Conservation (phyloP, 2,329 filamentous ascomycete genomes). For the Aspergillus sp. region DNA sequence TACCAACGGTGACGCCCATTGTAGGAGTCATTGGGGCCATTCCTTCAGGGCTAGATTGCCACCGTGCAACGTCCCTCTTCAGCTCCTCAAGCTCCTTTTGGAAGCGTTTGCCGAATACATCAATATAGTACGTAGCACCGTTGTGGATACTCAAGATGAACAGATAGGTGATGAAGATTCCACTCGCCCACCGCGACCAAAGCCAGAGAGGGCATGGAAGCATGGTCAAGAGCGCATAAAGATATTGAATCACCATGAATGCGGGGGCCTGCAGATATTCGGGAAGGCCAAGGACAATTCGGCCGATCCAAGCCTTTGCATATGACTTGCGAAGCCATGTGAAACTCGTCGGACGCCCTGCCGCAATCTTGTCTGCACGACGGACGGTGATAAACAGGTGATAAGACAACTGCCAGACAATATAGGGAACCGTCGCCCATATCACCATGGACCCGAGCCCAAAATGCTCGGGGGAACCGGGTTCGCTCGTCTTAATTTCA, state of each 20-base stretch:
- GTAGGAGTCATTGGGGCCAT: slow-evolving; percentile 30
- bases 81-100: slow-evolving; percentile 92
- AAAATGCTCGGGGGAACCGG: slow-evolving; percentile 77
- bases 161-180: slow-evolving; percentile 73
- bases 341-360: slow-evolving; percentile 91
- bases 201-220: slow-evolving; percentile 95
- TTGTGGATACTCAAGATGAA: slow-evolving; percentile 97
- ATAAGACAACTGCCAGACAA: slow-evolving; percentile 88
- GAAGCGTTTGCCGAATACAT: slow-evolving; percentile 94
- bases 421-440: slow-evolving; percentile 92
- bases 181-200: slow-evolving; percentile 77
- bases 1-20: slow-evolving; percentile 22
- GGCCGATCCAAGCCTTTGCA: slow-evolving; percentile 84
- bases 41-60: slow-evolving; percentile 59
- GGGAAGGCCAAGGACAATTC: slow-evolving; percentile 77
- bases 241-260: slow-evolving; percentile 96
- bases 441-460: slow-evolving; percentile 79
- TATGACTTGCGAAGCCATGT: slow-evolving; percentile 95
- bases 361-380: slow-evolving; percentile 91
- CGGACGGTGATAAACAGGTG: slow-evolving; percentile 95
- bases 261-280: slow-evolving; percentile 75
- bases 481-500: slow-evolving; percentile 67
- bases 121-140: slow-evolving; percentile 95
- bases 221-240: slow-evolving; percentile 89
- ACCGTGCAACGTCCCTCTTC: slow-evolving; percentile 83